Conservation (phyloP, 169 alveolate species). For the Babesia ovata region DNA sequence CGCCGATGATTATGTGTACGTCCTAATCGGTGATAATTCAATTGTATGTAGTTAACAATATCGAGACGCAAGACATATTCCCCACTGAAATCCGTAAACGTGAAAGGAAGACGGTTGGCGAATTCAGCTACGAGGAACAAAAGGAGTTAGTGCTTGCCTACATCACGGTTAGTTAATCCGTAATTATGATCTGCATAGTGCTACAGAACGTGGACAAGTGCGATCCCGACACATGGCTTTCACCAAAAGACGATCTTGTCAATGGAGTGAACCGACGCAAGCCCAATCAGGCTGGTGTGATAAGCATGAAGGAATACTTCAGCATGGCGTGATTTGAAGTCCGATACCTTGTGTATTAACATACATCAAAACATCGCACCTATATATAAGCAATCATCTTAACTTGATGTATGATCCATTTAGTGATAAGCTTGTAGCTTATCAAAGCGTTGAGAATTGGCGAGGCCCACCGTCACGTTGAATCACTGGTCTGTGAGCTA, state of each 20-base stretch:
- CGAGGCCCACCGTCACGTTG: too few relatives aligned
- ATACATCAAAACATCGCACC: too few relatives aligned
- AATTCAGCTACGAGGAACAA: conserved; percentile 23
- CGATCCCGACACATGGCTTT: background rate
- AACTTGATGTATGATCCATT: too few relatives aligned
- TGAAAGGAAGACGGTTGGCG: conserved; percentile 17
- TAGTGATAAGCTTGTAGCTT: too few relatives aligned
- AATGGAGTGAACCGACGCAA: background rate
- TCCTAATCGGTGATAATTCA: background rate
- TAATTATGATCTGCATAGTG: background rate
- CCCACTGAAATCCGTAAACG: conserved; percentile 22
- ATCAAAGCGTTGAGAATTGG: too few relatives aligned
- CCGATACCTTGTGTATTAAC: too few relatives aligned
- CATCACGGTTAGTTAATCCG: background rate
- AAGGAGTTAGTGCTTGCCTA: conserved; percentile 14
- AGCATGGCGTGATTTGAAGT: background rate
- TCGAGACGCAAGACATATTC: conserved; percentile 7
- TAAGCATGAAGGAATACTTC: conserved; percentile 4
- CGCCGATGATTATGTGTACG: conserved; percentile 69
- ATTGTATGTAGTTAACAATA: conserved; percentile 5
- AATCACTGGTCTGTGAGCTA: too few relatives aligned
- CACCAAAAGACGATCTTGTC: background rate
- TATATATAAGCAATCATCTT: too few relatives aligned
- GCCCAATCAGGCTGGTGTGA: background rate
- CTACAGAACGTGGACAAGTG: conserved; percentile 6